Percentiles rank a stretch among this genome's conserved stretches.
phyloP scores from a whole-genome alignment of 2,329 filamentous ascomycete species.

The Fusarium setosum region DNA sequence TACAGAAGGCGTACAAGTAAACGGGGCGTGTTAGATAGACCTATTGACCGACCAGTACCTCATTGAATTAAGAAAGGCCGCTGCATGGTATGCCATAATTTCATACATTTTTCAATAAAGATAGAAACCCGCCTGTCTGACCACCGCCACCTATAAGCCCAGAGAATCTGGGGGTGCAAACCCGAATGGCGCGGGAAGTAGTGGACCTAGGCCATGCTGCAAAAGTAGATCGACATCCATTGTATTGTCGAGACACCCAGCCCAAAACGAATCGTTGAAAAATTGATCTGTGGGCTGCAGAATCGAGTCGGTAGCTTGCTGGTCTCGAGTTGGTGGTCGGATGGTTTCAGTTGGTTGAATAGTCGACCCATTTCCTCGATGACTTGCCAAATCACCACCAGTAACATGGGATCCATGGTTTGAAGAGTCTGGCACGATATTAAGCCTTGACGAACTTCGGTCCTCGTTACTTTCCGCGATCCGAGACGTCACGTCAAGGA shows the following conservation, averaged over 20 bases:
- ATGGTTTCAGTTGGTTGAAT: neutral
- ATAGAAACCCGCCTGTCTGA: no score
- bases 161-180: neutral
- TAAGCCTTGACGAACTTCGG: neutral
- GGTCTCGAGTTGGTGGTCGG: neutral
- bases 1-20: no score
- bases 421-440: no score
- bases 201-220: constrained; percentile 21
- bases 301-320: constrained; percentile 1
- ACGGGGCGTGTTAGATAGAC: no score
- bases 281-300: constrained; percentile 1
- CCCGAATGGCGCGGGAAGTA: constrained; percentile 17
- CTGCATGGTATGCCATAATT: no score
- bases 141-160: neutral
- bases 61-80: no score
- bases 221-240: constrained; percentile 29
- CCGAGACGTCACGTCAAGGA: constrained; percentile 19
- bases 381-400: neutral
- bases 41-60: no score
- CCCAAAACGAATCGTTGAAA: constrained; percentile 14
- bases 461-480: neutral
- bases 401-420: neutral
- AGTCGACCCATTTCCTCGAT: neutral
- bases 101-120: no score
- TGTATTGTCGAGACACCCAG: neutral